Conservation (phyloP, 331 rosid species). For the Telfairia occidentalis region DNA sequence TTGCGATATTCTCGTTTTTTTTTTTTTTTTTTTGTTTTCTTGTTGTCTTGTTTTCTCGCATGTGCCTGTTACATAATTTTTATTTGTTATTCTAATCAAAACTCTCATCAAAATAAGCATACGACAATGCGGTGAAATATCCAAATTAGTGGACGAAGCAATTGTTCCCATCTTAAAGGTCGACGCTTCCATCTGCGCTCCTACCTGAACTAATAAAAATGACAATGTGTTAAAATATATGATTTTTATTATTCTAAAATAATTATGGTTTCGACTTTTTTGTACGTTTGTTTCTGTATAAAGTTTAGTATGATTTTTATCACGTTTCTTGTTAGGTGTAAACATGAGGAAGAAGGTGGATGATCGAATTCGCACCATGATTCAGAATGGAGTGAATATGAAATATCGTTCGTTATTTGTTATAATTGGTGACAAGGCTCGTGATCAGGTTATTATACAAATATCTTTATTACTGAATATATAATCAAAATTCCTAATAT, state of each 20-base stretch:
- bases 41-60: too few relatives aligned
- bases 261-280: background rate
- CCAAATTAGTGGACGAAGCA: too few relatives aligned
- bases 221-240: too few relatives aligned
- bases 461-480: background rate
- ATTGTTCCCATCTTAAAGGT: too few relatives aligned
- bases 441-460: background rate
- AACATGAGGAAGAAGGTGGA: slow-evolving; percentile 6
- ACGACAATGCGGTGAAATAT: too few relatives aligned
- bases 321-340: background rate
- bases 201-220: too few relatives aligned
- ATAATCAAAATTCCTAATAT: background rate
- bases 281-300: background rate
- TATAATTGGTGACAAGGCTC: background rate
- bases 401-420: background rate
- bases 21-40: too few relatives aligned
- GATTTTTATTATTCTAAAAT: background rate
- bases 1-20: too few relatives aligned
- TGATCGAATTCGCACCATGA: slow-evolving; percentile 1
- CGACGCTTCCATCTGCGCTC: too few relatives aligned
- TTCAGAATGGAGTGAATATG: background rate
- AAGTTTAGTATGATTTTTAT: background rate
- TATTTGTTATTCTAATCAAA: too few relatives aligned
- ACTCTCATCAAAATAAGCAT: too few relatives aligned
- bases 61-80: too few relatives aligned